Evolutionary conservation across 2,329 filamentous ascomycete genomes (phyloP).

Genomic region (Ceratocystis eucalypticola): DNA sequence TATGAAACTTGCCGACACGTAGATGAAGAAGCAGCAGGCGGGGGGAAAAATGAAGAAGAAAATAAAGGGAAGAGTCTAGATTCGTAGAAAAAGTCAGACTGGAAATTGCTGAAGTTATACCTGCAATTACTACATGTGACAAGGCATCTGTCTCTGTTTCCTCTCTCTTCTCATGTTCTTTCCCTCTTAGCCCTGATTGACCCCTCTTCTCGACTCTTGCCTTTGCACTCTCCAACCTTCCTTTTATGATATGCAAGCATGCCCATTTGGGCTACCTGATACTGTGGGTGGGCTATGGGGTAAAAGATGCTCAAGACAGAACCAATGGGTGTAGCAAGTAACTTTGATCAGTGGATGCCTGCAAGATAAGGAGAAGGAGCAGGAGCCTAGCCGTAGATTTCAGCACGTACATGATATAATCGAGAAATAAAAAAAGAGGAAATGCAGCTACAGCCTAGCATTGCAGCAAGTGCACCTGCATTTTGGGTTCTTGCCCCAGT

Average conservation of each 20-base stretch:
- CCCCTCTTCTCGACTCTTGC: not conserved
- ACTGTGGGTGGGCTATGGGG: not conserved
- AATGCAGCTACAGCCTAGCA: not conserved
- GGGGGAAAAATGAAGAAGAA: not conserved
- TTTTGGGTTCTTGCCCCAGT: not conserved
- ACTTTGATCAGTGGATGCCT: not conserved
- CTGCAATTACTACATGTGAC: not conserved
- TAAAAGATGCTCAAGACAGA: not conserved
- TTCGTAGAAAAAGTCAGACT: not conserved
- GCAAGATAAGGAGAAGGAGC: not conserved
- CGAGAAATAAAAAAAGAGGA: not conserved
- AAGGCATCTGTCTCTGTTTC: not conserved
- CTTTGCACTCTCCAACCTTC: not conserved
- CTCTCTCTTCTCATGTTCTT: not conserved
- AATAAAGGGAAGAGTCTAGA: not conserved
- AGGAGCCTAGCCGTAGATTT: not conserved
- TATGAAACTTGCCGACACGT: not conserved
- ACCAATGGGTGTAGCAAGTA: not conserved
- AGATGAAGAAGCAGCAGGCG: not conserved
- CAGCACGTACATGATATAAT: not conserved
- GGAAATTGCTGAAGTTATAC: slow-evolving; percentile 1
- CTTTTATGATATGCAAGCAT: not conserved
- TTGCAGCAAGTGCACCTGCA: not conserved
- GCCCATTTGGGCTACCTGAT: not conserved
- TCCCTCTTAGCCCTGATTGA: not conserved